phyloP scores from a whole-genome alignment of 257 asterid species.

The Fraxinus anomala region DNA sequence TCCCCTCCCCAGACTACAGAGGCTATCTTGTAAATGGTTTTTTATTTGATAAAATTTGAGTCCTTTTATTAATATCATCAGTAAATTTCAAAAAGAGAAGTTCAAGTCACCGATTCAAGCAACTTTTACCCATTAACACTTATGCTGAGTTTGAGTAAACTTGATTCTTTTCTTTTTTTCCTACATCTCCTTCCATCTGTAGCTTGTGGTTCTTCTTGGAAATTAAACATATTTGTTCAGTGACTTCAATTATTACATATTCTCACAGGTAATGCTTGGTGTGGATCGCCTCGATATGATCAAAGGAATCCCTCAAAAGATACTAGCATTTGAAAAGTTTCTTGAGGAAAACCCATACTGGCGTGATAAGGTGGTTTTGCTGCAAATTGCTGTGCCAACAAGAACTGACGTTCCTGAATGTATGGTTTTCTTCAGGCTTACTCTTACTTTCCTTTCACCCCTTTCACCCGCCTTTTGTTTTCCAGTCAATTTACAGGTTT shows the following conservation, averaged over 20 bases:
- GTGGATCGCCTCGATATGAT: conserved; percentile 98
- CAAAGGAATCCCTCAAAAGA: conserved; percentile 94
- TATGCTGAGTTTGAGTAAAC: conserved; percentile 18
- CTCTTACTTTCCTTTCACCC: conserved; percentile 11
- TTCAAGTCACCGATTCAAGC: not conserved
- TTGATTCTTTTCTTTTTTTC: not conserved
- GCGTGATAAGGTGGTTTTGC: conserved; percentile 90
- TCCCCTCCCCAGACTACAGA: conserved; percentile 1
- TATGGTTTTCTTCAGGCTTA: conserved; percentile 41
- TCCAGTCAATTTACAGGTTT: conserved; percentile 6
- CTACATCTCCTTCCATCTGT: conserved; percentile 14
- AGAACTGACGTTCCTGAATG: conserved; percentile 98
- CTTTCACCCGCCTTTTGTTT: not conserved
- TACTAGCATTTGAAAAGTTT: conserved; percentile 90
- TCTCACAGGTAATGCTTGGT: conserved; percentile 84
- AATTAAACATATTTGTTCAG: conserved; percentile 4
- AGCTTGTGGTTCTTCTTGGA: conserved; percentile 5
- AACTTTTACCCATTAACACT: conserved; percentile 10
- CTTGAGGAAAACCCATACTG: conserved; percentile 81
- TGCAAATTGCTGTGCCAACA: conserved; percentile 97
- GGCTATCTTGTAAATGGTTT: conserved; percentile 7
- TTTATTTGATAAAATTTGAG: conserved; percentile 11
- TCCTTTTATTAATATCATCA: not conserved
- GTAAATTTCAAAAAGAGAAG: conserved; percentile 6
- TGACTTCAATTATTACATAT: conserved; percentile 5